phyloP scores from a whole-genome alignment of 257 asterid genomes.

The Fraxinus excelsior region DNA sequence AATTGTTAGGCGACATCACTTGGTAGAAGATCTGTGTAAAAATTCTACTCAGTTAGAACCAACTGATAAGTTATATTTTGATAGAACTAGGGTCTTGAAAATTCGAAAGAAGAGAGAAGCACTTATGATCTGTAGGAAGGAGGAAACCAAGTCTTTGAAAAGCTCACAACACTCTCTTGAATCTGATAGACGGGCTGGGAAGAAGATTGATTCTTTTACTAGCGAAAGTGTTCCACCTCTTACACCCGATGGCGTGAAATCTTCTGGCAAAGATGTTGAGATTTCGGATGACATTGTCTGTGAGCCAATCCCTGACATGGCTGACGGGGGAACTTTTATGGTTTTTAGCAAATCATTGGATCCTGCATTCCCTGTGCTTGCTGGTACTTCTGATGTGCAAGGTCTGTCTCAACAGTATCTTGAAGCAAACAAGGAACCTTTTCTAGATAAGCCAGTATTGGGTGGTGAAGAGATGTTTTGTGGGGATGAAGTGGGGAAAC shows the following conservation, averaged over 20 bases:
- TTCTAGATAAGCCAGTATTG: slow-evolving; percentile 46
- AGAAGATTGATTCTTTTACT: slow-evolving; percentile 28
- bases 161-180: slow-evolving; percentile 33
- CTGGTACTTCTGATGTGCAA: slow-evolving; percentile 35
- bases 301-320: slow-evolving; percentile 39
- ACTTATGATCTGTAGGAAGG: slow-evolving; percentile 27
- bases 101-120: slow-evolving; percentile 38
- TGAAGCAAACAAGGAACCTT: slow-evolving; percentile 35
- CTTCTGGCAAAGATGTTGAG: slow-evolving; percentile 34
- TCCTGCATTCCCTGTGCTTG: slow-evolving; percentile 39
- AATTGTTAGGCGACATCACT: slow-evolving; percentile 30
- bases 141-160: slow-evolving; percentile 32
- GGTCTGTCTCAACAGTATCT: slow-evolving; percentile 34
- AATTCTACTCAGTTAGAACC: slow-evolving; percentile 27
- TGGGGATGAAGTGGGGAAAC: slow-evolving; percentile 37
- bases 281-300: slow-evolving; percentile 29
- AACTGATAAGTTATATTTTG: slow-evolving; percentile 27
- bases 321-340: slow-evolving; percentile 39
- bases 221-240: slow-evolving; percentile 27
- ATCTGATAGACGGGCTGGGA: slow-evolving; percentile 34
- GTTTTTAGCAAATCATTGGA: slow-evolving; percentile 48
- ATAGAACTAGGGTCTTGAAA: slow-evolving; percentile 37
- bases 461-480: slow-evolving; percentile 50
- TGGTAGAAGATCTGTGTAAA: slow-evolving; percentile 30
- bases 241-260: slow-evolving; percentile 30